Evolutionary conservation across 495 filamentous ascomycete genomes (phyloP).

Genomic region (Cenococcum geophilum): DNA sequence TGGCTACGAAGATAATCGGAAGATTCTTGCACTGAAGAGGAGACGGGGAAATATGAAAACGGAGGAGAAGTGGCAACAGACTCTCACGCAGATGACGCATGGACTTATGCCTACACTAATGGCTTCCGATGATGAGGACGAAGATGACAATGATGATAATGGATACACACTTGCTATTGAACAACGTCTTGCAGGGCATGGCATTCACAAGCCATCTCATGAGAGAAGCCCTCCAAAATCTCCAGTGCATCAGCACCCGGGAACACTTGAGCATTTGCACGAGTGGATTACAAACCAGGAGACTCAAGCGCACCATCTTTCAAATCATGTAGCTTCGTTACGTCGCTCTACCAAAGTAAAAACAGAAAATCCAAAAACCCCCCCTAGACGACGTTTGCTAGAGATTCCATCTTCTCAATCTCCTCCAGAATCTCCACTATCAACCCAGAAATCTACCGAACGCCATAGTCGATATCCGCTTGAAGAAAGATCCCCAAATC

Average conservation of each 20-base stretch:
- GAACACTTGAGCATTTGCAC: not conserved
- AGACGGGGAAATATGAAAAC: not conserved
- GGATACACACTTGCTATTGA: constrained; percentile 1
- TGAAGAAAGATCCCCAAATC: constrained; percentile 32
- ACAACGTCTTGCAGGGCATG: constrained; percentile 2
- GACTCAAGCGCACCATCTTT: not conserved
- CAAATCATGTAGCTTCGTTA: not conserved
- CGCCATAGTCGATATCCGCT: constrained; percentile 27
- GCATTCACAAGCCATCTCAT: constrained; percentile 1
- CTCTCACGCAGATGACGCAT: constrained; percentile 28
- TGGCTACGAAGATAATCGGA: constrained; percentile 16
- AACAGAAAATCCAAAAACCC: constrained; percentile 24
- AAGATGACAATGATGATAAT: constrained; percentile 7
- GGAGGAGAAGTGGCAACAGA: constrained; percentile 16
- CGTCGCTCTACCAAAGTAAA: constrained; percentile 1
- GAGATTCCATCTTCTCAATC: constrained; percentile 42
- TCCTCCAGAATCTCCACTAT: constrained; percentile 36
- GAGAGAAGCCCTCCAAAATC: not conserved
- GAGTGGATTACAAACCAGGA: not conserved
- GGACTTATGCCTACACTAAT: constrained; percentile 5
- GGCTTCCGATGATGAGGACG: constrained; percentile 6
- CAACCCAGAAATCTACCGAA: constrained; percentile 20
- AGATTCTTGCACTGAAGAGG: constrained; percentile 20
- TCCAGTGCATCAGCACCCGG: not conserved
- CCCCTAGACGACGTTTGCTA: constrained; percentile 22